Base-by-base conservation (phyloP, 139 green algal genomes). In the Chlamydomonas asymmetrica region DNA sequence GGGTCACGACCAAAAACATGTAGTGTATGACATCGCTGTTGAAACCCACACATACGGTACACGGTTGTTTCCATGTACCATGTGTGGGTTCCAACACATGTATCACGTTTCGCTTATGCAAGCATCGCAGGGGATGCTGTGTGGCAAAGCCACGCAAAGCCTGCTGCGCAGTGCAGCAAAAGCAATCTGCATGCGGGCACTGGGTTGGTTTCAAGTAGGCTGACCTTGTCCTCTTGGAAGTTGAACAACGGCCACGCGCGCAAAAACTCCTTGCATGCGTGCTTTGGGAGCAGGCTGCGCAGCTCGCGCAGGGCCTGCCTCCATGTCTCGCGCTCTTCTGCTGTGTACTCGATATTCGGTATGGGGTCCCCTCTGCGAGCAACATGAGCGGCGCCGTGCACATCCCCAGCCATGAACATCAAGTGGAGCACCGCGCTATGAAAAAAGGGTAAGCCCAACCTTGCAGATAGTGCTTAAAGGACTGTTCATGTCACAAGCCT, bases 241-340 rank as follows among this genome's bases (percentile, higher is more conserved):
- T 81, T 73, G 63, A 97, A 93, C 37, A 89, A 63, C 1, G 81
- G 75, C 5, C 90, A 78, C 32, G 75, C 76, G 34, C 39, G 31
- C 41, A 86, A 74, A 66, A 81, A 92, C 64, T 91, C 76, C 18
- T 75, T 73, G 87, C 94, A 98, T 0, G 94, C 94, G 54, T 96
- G 81, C 22, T 50, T 70, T 1, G 89, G 89, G 64, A 94, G 91
- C 31, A 98, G 85, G 13, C 73, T 27, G 27, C 63, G 43, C 68
- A 98, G 89, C 84, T 93, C 64, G 6, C 18, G 27, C 69, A 96
- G 62, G 9, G 92, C 92, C 0, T 74, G 71, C 8, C 74, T 60
- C 94, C 94, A 98, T 9, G 89, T 86, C 4, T 43, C 49, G 31
- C 84, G 52, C 82, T 98, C 94, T 40, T 92, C 84, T 1, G 79